Percentiles rank a stretch among this genome's conserved stretches.
Conservation (phyloP, 1,284 basidiomycete species). For the Neonothopanus nambi region DNA sequence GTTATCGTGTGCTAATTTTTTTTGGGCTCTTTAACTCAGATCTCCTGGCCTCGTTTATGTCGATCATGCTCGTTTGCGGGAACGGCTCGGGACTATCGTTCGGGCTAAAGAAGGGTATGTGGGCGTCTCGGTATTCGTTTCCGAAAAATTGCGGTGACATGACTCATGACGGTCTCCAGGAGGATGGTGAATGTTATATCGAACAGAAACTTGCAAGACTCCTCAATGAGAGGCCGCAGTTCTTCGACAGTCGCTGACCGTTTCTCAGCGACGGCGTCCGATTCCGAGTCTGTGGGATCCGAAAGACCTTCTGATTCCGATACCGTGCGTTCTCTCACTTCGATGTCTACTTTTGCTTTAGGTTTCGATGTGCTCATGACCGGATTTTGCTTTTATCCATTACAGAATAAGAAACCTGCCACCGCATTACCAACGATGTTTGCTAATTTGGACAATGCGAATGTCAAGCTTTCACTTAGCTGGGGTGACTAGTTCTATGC, state of each 20-base stretch:
- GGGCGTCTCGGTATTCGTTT: too few species aligned
- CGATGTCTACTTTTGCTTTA: too few species aligned
- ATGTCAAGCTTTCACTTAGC: conserved; percentile 12
- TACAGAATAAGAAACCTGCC: too few species aligned
- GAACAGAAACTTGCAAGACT: neutral
- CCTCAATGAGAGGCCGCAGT: neutral
- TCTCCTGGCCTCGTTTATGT: conserved; percentile 8
- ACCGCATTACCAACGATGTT: too few species aligned
- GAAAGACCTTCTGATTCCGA: too few species aligned
- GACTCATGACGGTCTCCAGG: neutral
- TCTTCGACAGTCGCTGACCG: conserved; percentile 1
- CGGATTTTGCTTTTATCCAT: neutral
- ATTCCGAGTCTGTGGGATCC: too few species aligned
- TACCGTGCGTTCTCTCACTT: neutral
- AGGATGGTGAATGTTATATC: conserved; percentile 15
- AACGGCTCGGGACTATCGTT: conserved; percentile 13
- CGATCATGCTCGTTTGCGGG: conserved; percentile 11
- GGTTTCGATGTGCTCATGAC: too few species aligned
- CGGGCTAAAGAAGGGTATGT: conserved; percentile 13
- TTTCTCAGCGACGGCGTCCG: neutral
- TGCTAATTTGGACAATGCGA: conserved; percentile 2
- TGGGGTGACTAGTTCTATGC: conserved; percentile 9
- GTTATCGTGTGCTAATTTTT: neutral
- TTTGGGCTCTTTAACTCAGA: neutral
- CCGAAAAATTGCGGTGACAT: too few species aligned